Conservation (phyloP, 2,329 filamentous ascomycete genomes). For the Cordyceps farinosa region DNA sequence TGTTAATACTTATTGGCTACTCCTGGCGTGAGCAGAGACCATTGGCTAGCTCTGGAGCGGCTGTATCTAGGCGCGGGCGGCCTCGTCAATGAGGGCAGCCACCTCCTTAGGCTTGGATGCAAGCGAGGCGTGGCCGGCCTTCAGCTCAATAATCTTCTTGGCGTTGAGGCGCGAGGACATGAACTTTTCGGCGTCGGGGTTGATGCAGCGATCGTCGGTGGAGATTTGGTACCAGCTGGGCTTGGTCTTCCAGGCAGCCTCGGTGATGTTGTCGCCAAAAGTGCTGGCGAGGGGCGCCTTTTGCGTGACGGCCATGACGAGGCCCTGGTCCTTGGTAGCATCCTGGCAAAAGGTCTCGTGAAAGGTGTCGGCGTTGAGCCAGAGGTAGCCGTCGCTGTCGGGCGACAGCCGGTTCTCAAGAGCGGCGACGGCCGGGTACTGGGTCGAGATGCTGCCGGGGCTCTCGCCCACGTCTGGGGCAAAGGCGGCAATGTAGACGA, state of each 20-base stretch:
- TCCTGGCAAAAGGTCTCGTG: conserved; percentile 13
- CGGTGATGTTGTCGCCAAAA: conserved; percentile 14
- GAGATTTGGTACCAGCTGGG: conserved; percentile 15
- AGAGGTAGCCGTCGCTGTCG: conserved; percentile 12
- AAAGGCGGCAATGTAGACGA: conserved; percentile 15
- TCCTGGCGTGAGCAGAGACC: too few relatives aligned
- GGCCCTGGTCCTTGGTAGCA: neutral
- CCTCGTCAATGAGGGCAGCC: conserved; percentile 12
- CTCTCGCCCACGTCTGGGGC: conserved; percentile 13
- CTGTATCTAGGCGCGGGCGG: neutral
- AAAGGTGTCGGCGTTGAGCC: conserved; percentile 11
- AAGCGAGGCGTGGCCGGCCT: conserved; percentile 7
- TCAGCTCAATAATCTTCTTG: conserved; percentile 13
- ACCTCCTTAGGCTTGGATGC: conserved; percentile 9
- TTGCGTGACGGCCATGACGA: conserved; percentile 13
- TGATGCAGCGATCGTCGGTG: conserved; percentile 15
- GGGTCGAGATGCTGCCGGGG: conserved; percentile 11
- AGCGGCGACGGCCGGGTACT: conserved; percentile 13
- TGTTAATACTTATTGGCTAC: too few relatives aligned
- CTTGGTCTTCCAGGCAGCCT: conserved; percentile 9
- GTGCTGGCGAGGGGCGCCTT: conserved; percentile 11
- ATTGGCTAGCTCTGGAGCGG: too few relatives aligned
- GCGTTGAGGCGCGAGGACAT: conserved; percentile 4
- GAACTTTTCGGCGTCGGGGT: conserved; percentile 9
- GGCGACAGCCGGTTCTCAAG: conserved; percentile 4